Conservation (phyloP, 1,139 yeast genomes). For the Lodderomyces oxycetoniae region DNA sequence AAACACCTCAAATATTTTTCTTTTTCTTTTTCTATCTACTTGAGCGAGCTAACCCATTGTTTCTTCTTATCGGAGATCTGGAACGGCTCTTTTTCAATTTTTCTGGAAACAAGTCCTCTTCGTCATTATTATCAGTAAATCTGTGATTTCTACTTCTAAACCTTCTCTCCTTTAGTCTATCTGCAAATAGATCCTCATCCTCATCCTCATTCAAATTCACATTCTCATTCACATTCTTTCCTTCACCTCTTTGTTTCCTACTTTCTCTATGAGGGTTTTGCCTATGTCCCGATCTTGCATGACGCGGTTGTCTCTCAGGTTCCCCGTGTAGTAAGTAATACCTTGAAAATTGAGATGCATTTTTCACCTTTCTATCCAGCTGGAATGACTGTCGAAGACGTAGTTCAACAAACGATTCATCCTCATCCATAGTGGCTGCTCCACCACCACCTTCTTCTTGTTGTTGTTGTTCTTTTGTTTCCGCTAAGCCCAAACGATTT, state of each 20-base stretch:
- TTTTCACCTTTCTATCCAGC: constrained; percentile 54
- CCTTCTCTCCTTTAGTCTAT: constrained; percentile 10
- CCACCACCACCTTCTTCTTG: not conserved
- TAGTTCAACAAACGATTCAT: constrained; percentile 38
- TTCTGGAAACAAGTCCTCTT: constrained; percentile 16
- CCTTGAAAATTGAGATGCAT: constrained; percentile 57
- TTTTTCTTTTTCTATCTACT: not conserved
- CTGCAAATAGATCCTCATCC: constrained; percentile 17
- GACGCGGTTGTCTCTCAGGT: constrained; percentile 45
- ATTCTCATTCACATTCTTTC: too few species aligned
- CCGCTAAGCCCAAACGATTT: constrained; percentile 25
- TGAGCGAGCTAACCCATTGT: not conserved
- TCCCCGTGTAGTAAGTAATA: constrained; percentile 73
- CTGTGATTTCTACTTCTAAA: constrained; percentile 27
- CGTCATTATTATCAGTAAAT: constrained; percentile 13
- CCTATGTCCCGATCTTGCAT: constrained; percentile 6
- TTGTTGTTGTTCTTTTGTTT: constrained; percentile 1
- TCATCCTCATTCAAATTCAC: constrained; percentile 24
- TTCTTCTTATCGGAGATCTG: constrained; percentile 16
- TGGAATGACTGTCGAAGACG: constrained; percentile 48
- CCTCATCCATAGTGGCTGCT: constrained; percentile 35
- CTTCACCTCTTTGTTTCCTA: constrained; percentile 8
- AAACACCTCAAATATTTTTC: too few species aligned
- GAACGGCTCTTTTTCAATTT: constrained; percentile 13
- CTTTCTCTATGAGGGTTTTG: constrained; percentile 4